phyloP scores from a whole-genome alignment of 176 grass and related monocot species.

The Musa beccarii region DNA sequence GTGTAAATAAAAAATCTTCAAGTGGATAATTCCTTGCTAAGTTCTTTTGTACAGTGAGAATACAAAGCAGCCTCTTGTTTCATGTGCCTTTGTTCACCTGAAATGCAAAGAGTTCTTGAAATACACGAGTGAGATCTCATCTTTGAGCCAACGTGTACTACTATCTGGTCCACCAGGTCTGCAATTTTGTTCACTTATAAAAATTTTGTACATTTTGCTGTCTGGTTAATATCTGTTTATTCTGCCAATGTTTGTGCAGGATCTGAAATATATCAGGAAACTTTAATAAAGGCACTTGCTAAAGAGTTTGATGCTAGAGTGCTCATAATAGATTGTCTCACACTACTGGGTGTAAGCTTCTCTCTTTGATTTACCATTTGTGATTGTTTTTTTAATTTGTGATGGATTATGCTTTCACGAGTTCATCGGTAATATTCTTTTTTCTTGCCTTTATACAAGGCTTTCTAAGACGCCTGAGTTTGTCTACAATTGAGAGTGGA shows the following conservation, averaged over 20 bases:
- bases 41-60: constrained; percentile 58
- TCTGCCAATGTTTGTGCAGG: constrained; percentile 37
- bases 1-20: not conserved
- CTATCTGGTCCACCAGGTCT: constrained; percentile 93
- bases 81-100: constrained; percentile 81
- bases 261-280: constrained; percentile 95
- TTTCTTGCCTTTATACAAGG: not conserved
- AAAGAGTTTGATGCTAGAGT: constrained; percentile 80
- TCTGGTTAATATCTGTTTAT: not conserved
- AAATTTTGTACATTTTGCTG: not conserved
- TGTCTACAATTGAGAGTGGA: not conserved
- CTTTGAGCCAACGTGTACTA: constrained; percentile 71
- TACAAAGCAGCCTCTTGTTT: constrained; percentile 63
- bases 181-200: not conserved
- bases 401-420: not conserved
- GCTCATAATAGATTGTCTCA: constrained; percentile 63
- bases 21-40: constrained; percentile 14
- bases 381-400: not conserved
- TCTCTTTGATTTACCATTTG: constrained; percentile 17
- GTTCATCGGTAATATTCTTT: not conserved
- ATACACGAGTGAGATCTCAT: constrained; percentile 80
- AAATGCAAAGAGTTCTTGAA: constrained; percentile 66
- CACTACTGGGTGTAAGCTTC: constrained; percentile 63
- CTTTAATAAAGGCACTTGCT: constrained; percentile 65
- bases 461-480: not conserved